Base-by-base conservation (phyloP, 129 eudicot genomes). In the Mikania micrantha region DNA sequence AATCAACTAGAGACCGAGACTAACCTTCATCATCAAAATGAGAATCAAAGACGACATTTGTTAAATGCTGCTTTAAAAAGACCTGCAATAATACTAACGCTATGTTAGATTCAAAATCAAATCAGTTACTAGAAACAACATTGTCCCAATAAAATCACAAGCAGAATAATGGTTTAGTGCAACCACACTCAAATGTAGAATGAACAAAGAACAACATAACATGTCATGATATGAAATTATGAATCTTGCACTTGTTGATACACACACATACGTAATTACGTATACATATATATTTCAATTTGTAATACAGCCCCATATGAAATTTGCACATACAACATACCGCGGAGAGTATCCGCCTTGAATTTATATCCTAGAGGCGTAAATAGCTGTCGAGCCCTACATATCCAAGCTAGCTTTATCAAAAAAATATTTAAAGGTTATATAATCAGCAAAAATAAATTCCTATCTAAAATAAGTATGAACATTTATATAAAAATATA, bases 281-380 rank as follows among this genome's bases (percentile, higher is more conserved):
- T n/a, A n/a, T n/a, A n/a, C n/a, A 42, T 8, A 45, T 60, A 60
- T 60, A 50, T 9, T 19, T 28, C 22, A 10, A 42, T 28, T 21
- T 38, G 17, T 35, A 34, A 59, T 12, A n/a, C 60, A 69, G 61
- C 6, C 9, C 42, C 17, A 28, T 29, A 59, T 3, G 15, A 15
- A 29, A 61, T 19, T 28, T 60, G 38, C 36, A 27, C 1, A 28
- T 20, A 11, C 50, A 4, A 74, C 93, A 73, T 87, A 94, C 99
- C 90, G 97, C 93, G 48, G 97, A 94, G 73, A 94, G 90, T 77
- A 90, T 86, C 73, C 90, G 97, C 41, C 99, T 81, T 35, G 99
- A 80, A 20, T 85, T 52, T 35, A 83, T 70, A 74, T 94, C 99
- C 99, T 97, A 94, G 65, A 94, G 60, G 31, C 99, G 95, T 77